phyloP scores from a whole-genome alignment of 2,329 filamentous ascomycete genomes.

The Ascochyta pisi region DNA sequence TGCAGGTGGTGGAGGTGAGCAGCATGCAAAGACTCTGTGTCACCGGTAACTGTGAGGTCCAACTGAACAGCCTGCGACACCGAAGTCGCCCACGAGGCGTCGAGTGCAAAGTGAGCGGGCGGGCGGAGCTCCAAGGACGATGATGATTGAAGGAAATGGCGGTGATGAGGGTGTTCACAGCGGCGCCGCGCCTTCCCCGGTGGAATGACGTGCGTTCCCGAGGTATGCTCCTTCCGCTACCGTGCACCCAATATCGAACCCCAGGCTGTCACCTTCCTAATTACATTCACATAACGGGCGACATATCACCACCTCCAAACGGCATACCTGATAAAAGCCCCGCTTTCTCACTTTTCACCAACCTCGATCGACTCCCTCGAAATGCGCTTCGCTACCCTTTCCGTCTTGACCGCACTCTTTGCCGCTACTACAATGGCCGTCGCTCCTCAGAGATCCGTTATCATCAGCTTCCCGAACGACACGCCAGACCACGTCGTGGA shows the following conservation, averaged over 20 bases:
- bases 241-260: constrained; percentile 1
- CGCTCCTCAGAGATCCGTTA: constrained; percentile 70
- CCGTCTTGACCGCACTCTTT: constrained; percentile 65
- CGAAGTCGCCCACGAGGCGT: not conserved
- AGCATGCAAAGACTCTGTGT: not conserved
- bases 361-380: constrained; percentile 26
- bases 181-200: constrained; percentile 1
- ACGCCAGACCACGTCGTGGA: constrained; percentile 72
- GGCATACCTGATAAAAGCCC: not conserved
- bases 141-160: not conserved
- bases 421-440: constrained; percentile 68
- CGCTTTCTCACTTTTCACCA: not conserved
- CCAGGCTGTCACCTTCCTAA: constrained; percentile 9
- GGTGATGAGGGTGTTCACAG: not conserved
- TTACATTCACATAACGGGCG: constrained; percentile 1
- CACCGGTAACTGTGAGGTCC: not conserved
- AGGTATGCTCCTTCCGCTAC: constrained; percentile 9
- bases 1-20: not conserved
- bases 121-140: constrained; percentile 2
- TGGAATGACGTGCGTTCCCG: constrained; percentile 14
- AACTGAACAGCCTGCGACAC: not conserved
- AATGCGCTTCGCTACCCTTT: constrained; percentile 71
- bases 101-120: not conserved
- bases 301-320: not conserved
- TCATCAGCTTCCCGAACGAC: constrained; percentile 77